phyloP scores from a whole-genome alignment of 495 filamentous ascomycete species.

The Aspergillus olivimuriae region DNA sequence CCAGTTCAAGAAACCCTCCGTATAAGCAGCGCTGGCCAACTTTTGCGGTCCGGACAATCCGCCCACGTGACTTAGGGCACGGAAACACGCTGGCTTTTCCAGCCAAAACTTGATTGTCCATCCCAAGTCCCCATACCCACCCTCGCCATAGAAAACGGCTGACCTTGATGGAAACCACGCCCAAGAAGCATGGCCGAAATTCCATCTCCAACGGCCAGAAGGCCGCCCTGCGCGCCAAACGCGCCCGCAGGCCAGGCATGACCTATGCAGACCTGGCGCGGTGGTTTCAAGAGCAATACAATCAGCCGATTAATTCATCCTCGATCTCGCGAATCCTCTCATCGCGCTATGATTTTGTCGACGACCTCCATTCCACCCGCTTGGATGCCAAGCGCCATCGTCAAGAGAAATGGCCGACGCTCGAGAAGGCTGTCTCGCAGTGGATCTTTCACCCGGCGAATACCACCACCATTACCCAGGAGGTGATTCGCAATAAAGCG shows the following conservation, averaged over 20 bases:
- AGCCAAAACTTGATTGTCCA: too few relatives aligned
- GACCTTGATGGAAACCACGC: too few relatives aligned
- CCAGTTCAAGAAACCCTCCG: too few relatives aligned
- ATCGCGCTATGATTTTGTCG: not conserved
- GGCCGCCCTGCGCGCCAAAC: not conserved
- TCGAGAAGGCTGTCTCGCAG: not conserved
- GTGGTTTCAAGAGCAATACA: slow-evolving; percentile 2
- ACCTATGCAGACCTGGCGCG: not conserved
- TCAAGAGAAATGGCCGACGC: slow-evolving; percentile 2
- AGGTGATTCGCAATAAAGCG: slow-evolving; percentile 1
- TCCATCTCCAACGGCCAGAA: slow-evolving; percentile 1
- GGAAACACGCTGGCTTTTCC: too few relatives aligned
- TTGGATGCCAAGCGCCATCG: not conserved
- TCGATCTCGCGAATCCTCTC: slow-evolving; percentile 1
- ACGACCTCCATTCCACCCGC: not conserved
- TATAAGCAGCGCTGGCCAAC: too few relatives aligned
- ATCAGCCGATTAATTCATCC: not conserved
- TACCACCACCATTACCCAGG: not conserved
- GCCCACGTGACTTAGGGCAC: too few relatives aligned
- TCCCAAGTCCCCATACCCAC: too few relatives aligned
- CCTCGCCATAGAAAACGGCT: too few relatives aligned
- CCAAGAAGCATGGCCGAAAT: not conserved
- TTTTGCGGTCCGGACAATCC: too few relatives aligned
- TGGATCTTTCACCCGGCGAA: slow-evolving; percentile 1
- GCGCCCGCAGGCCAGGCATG: not conserved